A percentile compares a stretch with the other conserved stretches of the same genome.
phyloP scores from a whole-genome alignment of 139 green algal species.

The Yamagishiella unicocca region DNA sequence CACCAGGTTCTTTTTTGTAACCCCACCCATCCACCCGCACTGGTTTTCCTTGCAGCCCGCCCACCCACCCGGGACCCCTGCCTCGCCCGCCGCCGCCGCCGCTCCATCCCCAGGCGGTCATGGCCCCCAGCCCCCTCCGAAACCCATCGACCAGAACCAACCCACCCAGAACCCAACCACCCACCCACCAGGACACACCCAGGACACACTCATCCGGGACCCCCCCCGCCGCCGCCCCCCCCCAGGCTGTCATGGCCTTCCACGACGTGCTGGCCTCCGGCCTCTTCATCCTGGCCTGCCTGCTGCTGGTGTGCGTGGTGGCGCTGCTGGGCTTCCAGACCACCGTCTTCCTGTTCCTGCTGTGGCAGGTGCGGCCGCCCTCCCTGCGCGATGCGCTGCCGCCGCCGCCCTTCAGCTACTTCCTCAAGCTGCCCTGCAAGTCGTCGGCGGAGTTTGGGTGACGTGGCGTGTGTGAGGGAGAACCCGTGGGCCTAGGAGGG shows the following conservation, averaged over 20 bases:
- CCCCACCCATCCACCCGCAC: neutral
- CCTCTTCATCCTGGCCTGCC: conserved; percentile 21
- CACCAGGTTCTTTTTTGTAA: no score
- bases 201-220: neutral
- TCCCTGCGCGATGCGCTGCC: conserved; percentile 31
- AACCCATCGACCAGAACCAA: no score
- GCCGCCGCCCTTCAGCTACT: conserved; percentile 32
- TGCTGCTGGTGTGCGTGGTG: neutral
- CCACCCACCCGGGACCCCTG: neutral
- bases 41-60: neutral
- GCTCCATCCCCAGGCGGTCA: neutral
- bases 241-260: conserved; percentile 41
- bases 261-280: conserved; percentile 26
- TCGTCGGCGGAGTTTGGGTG: conserved; percentile 27
- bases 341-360: conserved; percentile 38
- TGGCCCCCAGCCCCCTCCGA: no score
- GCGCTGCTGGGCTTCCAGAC: conserved; percentile 40
- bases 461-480: no score
- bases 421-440: conserved; percentile 45
- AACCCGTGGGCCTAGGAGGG: no score
- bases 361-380: conserved; percentile 45
- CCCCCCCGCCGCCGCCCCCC: neutral
- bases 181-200: neutral
- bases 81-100: no score
- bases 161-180: no score